A percentile compares a stretch with the other conserved stretches of the same genome.
Evolutionary conservation across 345 rosid species (phyloP).

Genomic region (Citrus australasica): DNA sequence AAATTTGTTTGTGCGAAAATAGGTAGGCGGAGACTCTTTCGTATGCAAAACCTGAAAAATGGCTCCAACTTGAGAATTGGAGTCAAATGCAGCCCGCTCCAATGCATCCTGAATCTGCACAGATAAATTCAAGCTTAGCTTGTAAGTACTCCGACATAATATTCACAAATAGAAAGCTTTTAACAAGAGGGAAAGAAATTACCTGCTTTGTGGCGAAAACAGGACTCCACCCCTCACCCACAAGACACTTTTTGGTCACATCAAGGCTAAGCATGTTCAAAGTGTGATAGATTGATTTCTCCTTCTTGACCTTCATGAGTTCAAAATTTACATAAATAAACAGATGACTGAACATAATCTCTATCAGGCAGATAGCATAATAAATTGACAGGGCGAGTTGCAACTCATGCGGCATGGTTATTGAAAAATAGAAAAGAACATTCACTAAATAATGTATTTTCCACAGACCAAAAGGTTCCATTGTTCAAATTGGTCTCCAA

Average conservation of each 20-base stretch:
- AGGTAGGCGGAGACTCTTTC: conserved; percentile 89
- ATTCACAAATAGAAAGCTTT: conserved; percentile 1
- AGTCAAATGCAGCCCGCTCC: conserved; percentile 83
- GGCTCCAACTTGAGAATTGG: conserved; percentile 94
- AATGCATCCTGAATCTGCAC: conserved; percentile 94
- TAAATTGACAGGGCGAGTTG: neutral
- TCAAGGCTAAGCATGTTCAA: conserved; percentile 97
- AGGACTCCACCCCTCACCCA: conserved; percentile 95
- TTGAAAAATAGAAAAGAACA: neutral
- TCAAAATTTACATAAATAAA: conserved; percentile 6
- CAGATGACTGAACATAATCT: neutral
- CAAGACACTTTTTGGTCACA: conserved; percentile 94
- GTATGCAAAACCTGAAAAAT: conserved; percentile 82
- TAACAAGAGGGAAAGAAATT: conserved; percentile 1
- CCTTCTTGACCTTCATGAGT: conserved; percentile 74
- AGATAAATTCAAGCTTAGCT: conserved; percentile 20
- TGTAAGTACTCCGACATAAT: conserved; percentile 6
- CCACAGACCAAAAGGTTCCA: conserved; percentile 73
- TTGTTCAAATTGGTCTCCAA: conserved; percentile 74
- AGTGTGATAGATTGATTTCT: conserved; percentile 84
- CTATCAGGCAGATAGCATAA: conserved; percentile 6
- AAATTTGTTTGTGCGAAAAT: conserved; percentile 84
- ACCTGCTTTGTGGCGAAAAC: conserved; percentile 88
- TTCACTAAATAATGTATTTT: conserved; percentile 7
- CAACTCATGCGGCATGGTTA: neutral